Conservation (phyloP, 441 rosid genomes). For the Eutrema salsugineum region DNA sequence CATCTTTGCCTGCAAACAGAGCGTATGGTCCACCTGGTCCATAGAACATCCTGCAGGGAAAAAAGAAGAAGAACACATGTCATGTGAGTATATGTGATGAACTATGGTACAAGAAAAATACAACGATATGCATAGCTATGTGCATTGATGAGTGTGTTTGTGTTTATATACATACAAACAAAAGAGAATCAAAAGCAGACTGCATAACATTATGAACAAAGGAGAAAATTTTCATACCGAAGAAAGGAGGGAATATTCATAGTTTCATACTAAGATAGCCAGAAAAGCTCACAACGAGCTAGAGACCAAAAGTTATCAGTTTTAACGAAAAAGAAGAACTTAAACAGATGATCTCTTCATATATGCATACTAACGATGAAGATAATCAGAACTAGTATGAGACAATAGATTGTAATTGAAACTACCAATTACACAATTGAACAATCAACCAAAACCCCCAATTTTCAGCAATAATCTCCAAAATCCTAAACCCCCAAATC, state of each 20-base stretch:
- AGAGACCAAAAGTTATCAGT: background rate
- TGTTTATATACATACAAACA: background rate
- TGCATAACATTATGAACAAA: background rate
- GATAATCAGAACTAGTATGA: background rate
- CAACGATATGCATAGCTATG: background rate
- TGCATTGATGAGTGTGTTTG: background rate
- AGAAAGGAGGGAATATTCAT: background rate
- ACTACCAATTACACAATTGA: background rate
- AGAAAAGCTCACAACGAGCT: background rate
- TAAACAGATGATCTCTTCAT: background rate
- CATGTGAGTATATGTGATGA: background rate
- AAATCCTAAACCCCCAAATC: background rate
- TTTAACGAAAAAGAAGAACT: background rate
- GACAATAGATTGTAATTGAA: background rate
- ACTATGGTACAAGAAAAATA: background rate
- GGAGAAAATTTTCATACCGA: background rate
- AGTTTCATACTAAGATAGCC: background rate
- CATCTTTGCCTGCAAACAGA: conserved; percentile 77
- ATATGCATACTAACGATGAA: background rate
- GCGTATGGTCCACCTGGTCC: conserved; percentile 93
- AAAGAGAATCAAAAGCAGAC: background rate
- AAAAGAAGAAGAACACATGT: background rate
- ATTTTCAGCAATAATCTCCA: background rate
- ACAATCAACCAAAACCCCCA: background rate
- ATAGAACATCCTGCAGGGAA: conserved; percentile 68